Evolutionary conservation across 2,329 filamentous ascomycete genomes (phyloP).

Genomic region (Talaromyces sp.): DNA sequence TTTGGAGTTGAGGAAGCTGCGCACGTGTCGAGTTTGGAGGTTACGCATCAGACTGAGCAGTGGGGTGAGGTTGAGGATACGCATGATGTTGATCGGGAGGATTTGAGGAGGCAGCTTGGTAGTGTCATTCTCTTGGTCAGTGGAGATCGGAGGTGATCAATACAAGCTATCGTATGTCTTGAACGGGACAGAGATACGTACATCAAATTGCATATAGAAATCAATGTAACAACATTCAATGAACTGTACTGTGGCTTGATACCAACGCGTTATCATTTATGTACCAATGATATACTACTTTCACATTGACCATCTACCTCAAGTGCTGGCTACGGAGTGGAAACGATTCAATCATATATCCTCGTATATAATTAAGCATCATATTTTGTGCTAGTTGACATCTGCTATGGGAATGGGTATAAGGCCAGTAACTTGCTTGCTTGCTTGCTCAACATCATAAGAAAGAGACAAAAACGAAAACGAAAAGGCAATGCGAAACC

Average conservation of each 20-base stretch:
- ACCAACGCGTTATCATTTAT: too few species aligned
- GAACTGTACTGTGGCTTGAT: too few species aligned
- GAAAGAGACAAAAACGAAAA: background rate
- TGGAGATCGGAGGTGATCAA: constrained; percentile 46
- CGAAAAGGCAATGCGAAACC: background rate
- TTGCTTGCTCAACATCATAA: background rate
- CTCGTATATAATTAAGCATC: background rate
- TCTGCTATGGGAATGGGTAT: constrained; percentile 17
- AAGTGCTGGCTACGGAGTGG: background rate
- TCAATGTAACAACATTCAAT: background rate
- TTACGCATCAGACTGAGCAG: constrained; percentile 81
- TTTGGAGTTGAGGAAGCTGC: constrained; percentile 86
- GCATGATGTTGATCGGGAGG: constrained; percentile 92
- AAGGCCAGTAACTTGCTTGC: constrained; percentile 13
- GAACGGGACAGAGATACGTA: background rate
- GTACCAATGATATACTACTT: too few species aligned
- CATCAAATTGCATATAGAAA: background rate
- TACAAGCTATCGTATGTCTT: too few species aligned
- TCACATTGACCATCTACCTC: too few species aligned
- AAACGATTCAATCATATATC: background rate
- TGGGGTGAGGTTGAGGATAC: constrained; percentile 99
- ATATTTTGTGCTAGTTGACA: constrained; percentile 6
- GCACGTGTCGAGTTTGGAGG: constrained; percentile 74
- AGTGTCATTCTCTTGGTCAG: constrained; percentile 80
- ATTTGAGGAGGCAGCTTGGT: constrained; percentile 81